Base-by-base conservation (phyloP, 129 eudicot species). In the Artemisia annua region DNA sequence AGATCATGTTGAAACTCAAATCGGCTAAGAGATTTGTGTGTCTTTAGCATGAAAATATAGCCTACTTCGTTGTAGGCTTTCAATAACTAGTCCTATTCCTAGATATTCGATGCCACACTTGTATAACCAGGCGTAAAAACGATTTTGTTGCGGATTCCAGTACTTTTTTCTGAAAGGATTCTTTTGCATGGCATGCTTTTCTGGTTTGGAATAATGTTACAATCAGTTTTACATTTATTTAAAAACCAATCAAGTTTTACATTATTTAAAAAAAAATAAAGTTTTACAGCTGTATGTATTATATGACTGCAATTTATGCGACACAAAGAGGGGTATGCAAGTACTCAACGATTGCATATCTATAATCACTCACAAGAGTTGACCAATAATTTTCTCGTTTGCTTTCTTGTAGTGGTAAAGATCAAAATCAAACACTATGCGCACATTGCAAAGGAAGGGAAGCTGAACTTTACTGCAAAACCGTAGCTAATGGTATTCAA, bases 391-490 rank as follows among this genome's bases (percentile, higher is more conserved):
- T 53, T 2, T 24, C 73, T 44, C n/a, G 11, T 48, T 62, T 48
- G 30, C 60, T 61, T 78, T 55, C 50, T 70, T 68, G 65, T 88
- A 95, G 99, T 74, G 73, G 76, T 26, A 82, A 86, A 46, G 89
- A 85, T 82, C 84, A 80, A 66, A 85, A 85, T 82, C 84, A 80
- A 66, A 85, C 96, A 67, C 89, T 95, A 61, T 95, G 99, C 71
- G 56, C 87, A 44, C 97, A 95, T 81, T 95, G 99, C 90, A 90
- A 95, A 69, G 97, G 91, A 82, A 95, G 96, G 78, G 96, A 86
- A 76, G 96, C 99, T 35, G 99, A 95, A 80, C 87, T 95, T 32
- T 95, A 95, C 65, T 90, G 97, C 91, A 95, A 86, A 79, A 85
- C 97, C 0, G 81, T 90, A 66, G 85, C 87, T 60, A 91, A 75